Base-by-base conservation (phyloP, 805 yeast species). In the Yamadazyma sp. region DNA sequence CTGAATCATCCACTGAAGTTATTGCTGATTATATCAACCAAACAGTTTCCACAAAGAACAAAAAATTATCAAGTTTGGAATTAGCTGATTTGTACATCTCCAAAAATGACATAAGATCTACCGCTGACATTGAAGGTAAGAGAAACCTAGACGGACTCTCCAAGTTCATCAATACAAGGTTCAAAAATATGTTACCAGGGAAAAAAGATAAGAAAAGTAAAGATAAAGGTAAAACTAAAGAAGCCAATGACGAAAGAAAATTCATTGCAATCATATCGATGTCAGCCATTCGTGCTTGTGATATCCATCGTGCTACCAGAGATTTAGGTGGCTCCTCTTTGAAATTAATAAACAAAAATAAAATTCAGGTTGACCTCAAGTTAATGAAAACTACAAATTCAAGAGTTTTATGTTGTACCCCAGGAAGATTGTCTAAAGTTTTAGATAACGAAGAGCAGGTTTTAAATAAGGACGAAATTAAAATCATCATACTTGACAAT, bases 251-350 rank as follows among this genome's bases (percentile, higher is more conserved):
- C 11, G 66, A 60, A 21, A 57, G 73, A 19, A 70, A 73, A 35
- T 63, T 72, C 59, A 54, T 78, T 44, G 58, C 81, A 11, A 58
- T 81, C 1, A 49, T 82, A 11, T 73, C 89, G 0, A 73, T 83
- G 68, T 86, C 95, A 0, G 93, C 95, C 8, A 65, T 87, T 16
- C 72, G 97, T 46, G 93, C 87, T 2, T 91, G 96, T 50, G 96
- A 89, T 49, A 71, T 87, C 2, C 82, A 75, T 52, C 73, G 95
- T 45, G 78, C 84, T 1, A 57, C 75, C 35, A 69, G 59, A 53
- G 70, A 49, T 36, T 40, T 66, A n/a, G 48, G 65, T 25, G 71
- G 76, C 8, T 75, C 80, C 0, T 75, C 87, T 4, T 48, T 85
- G 31, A 86, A 86, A 55, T 54, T 86, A 31, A 86, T 86, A 50